These are phyloP conservation scores for Zychaea mexicana DNA, from an alignment of 371 early-diverging fungal species.

Conservation along the genomic window DNA sequence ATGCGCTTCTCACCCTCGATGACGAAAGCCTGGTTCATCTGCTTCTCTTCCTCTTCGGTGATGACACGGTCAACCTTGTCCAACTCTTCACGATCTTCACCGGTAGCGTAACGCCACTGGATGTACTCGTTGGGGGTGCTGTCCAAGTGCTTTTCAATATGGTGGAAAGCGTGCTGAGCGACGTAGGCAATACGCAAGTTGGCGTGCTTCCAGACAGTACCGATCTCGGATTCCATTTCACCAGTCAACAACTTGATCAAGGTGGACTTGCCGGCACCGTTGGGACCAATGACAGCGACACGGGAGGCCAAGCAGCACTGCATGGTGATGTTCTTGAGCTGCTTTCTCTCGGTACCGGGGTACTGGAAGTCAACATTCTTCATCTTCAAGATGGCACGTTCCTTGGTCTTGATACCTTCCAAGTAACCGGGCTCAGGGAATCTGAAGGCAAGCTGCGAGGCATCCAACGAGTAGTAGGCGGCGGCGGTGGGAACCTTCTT, in stretches of 20 bases:
- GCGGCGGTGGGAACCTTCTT: constrained; percentile 77
- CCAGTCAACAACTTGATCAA: constrained; percentile 86
- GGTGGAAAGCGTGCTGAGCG: constrained; percentile 90
- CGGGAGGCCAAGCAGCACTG: constrained; percentile 71
- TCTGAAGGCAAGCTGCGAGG: constrained; percentile 56
- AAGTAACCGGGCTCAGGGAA: constrained; percentile 77
- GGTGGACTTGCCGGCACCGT: constrained; percentile 82
- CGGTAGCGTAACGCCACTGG: constrained; percentile 83
- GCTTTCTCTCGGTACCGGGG: constrained; percentile 59
- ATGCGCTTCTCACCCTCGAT: constrained; percentile 67
- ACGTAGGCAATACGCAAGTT: constrained; percentile 86
- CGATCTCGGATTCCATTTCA: constrained; percentile 64
- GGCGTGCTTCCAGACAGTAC: constrained; percentile 80
- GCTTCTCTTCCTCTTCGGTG: constrained; percentile 65
- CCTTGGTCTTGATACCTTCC: constrained; percentile 77
- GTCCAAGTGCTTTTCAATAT: constrained; percentile 81
- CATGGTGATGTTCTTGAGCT: constrained; percentile 59
- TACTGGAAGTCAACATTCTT: constrained; percentile 67
- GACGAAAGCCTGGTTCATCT: constrained; percentile 63
- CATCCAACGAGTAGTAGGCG: constrained; percentile 71
- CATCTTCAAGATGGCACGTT: constrained; percentile 70
- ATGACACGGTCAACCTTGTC: constrained; percentile 65
- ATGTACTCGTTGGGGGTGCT: constrained; percentile 83
- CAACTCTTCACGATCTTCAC: constrained; percentile 82
- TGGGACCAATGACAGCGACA: constrained; percentile 73